Base-by-base conservation (phyloP, 106 monocot species). In the Allium cepa region DNA sequence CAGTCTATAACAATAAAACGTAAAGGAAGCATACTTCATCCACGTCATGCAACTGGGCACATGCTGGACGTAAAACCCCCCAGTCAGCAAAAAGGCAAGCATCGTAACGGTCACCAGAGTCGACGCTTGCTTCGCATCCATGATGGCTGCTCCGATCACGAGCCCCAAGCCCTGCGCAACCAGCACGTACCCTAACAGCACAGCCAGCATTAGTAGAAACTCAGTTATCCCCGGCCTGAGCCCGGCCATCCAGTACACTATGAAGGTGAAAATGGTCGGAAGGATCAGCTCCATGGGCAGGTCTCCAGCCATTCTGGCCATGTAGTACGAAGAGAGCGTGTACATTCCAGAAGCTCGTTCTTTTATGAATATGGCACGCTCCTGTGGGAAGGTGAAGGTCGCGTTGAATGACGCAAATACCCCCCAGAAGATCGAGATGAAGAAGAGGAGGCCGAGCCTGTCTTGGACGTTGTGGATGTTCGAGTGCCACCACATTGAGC, bases 371-470 rank as follows among this genome's bases (percentile, higher is more conserved):
- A 99, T 90, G 26, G 85, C 79, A 0, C 87, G 73, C 18, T 99
- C 97, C 14, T 86, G 89, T 0, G 97, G 97, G 82, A 99, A 99
- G 14, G 88, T 75, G 87, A 99, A 99, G 11, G 92, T 92, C 0
- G 90, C 80, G 45, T 90, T 90, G 76, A 89, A 87, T 57, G 92
- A 90, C 26, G 97, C 84, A 51, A 93, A 82, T 47, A 99, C 92
- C 0, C 97, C 92, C 92, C 89, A 99, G 80, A 99, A 92, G 56
- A 99, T 90, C 64, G 97, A 80, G 74, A 87, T 66, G 92, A 99
- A 99, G 87, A 99, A 99, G 75, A 99, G 97, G 50, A 99, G 92
- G 10, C 97, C 97, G 13, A 93, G 82, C 3, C 92, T 86, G 68
- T 99, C 97, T 9, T 68, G 82, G 26, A 85, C 77, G 14, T 92